phyloP scores from a whole-genome alignment of 2,329 filamentous ascomycete genomes.

The Penicillium sp. region DNA sequence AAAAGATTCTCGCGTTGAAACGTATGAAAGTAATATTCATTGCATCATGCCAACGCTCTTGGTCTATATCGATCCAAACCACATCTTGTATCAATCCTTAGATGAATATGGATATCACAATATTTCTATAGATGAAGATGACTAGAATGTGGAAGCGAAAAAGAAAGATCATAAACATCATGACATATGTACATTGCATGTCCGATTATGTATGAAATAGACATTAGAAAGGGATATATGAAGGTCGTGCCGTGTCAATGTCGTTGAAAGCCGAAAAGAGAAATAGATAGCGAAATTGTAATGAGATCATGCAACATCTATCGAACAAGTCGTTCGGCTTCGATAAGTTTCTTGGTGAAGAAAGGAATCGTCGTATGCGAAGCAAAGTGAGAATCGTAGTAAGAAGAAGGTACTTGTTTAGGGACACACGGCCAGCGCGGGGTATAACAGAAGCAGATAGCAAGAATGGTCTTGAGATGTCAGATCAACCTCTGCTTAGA shows the following conservation, averaged over 20 bases:
- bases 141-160: background rate
- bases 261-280: background rate
- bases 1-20: no score
- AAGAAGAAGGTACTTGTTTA: background rate
- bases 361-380: background rate
- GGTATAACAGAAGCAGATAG: background rate
- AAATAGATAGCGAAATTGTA: background rate
- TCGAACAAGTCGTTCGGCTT: background rate
- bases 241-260: background rate
- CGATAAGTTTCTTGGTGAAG: background rate
- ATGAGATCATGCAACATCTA: background rate
- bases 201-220: background rate
- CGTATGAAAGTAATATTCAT: no score
- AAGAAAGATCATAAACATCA: background rate
- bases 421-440: background rate
- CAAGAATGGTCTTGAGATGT: no score
- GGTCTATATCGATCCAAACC: no score
- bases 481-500: background rate
- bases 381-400: background rate
- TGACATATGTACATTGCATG: background rate
- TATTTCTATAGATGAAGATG: no score
- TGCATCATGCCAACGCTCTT: no score
- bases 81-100: no score
- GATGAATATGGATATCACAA: background rate
- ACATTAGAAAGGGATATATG: background rate